Percentiles rank a stretch among this genome's conserved stretches.
phyloP scores from a whole-genome alignment of 306 rosid species.

The Leucaena leucocephala region DNA sequence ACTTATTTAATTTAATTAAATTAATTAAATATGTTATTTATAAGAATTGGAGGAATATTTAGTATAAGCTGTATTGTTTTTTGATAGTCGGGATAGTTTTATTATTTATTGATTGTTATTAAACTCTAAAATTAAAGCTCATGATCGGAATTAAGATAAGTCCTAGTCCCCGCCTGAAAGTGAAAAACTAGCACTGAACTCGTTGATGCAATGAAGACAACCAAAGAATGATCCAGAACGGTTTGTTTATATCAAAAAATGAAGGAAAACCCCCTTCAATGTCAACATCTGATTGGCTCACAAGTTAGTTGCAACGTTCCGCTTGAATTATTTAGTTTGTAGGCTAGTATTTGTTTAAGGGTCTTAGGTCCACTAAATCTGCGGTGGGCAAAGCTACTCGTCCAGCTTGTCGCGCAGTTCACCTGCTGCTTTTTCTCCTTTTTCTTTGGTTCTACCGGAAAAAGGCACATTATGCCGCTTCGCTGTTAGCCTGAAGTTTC shows the following conservation, averaged over 20 bases:
- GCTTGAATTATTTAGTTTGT: neutral
- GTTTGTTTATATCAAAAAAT: neutral
- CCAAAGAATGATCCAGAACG: neutral
- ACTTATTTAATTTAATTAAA: no score
- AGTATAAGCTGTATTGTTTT: no score
- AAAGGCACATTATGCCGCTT: neutral
- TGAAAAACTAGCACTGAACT: neutral
- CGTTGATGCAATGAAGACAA: neutral
- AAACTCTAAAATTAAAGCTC: neutral
- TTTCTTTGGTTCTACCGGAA: neutral
- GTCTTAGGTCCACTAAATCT: neutral
- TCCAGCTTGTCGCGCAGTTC: neutral
- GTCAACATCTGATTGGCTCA: neutral
- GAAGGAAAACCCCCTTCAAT: neutral
- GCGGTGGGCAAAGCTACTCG: constrained; percentile 8
- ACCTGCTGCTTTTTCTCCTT: neutral
- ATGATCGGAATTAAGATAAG: neutral
- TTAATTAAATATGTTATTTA: no score
- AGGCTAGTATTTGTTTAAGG: neutral
- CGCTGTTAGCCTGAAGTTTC: neutral
- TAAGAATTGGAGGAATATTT: no score
- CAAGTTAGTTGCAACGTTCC: neutral
- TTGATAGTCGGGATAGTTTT: no score
- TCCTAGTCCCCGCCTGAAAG: neutral
- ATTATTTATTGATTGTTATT: no score